These are phyloP conservation scores for Limtongia smithiae DNA, from an alignment of 805 yeast genomes.

Conservation along the genomic window DNA sequence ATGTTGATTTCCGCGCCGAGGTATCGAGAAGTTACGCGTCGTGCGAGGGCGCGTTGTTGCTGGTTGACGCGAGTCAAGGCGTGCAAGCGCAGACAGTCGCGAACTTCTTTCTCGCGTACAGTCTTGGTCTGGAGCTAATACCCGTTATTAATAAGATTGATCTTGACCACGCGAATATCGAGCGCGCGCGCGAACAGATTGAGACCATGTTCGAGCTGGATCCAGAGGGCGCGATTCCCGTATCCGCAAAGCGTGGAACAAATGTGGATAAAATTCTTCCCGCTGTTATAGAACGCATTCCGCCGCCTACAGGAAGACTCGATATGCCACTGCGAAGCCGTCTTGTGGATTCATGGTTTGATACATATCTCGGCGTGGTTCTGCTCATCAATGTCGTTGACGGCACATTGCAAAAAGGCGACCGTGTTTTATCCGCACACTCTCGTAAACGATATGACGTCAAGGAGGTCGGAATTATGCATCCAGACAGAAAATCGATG, in stretches of 20 bases:
- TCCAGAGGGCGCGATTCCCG: slow-evolving; percentile 68
- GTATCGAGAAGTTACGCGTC: slow-evolving; percentile 93
- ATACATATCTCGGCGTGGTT: slow-evolving; percentile 85
- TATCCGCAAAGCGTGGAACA: slow-evolving; percentile 87
- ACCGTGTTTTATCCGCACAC: slow-evolving; percentile 71
- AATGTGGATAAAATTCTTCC: slow-evolving; percentile 80
- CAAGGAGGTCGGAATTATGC: slow-evolving; percentile 92
- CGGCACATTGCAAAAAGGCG: slow-evolving; percentile 72
- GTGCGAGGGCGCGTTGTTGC: slow-evolving; percentile 85
- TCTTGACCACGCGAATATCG: slow-evolving; percentile 79
- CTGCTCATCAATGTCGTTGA: slow-evolving; percentile 80
- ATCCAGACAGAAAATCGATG: slow-evolving; percentile 76
- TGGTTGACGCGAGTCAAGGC: slow-evolving; percentile 95
- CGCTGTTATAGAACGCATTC: slow-evolving; percentile 73
- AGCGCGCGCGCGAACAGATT: slow-evolving; percentile 78
- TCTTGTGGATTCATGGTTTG: slow-evolving; percentile 97
- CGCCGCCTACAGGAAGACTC: slow-evolving; percentile 62
- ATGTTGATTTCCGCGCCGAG: slow-evolving; percentile 92
- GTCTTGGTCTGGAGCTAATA: slow-evolving; percentile 72
- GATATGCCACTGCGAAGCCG: slow-evolving; percentile 62
- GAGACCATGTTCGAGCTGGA: slow-evolving; percentile 78
- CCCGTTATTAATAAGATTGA: slow-evolving; percentile 94
- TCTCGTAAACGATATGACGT: slow-evolving; percentile 76
- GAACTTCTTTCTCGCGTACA: slow-evolving; percentile 83
- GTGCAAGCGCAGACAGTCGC: slow-evolving; percentile 98